Percentiles rank a stretch among this genome's conserved stretches.
Evolutionary conservation across 169 alveolate species (phyloP).

Genomic region (Besnoitia besnoiti): DNA sequence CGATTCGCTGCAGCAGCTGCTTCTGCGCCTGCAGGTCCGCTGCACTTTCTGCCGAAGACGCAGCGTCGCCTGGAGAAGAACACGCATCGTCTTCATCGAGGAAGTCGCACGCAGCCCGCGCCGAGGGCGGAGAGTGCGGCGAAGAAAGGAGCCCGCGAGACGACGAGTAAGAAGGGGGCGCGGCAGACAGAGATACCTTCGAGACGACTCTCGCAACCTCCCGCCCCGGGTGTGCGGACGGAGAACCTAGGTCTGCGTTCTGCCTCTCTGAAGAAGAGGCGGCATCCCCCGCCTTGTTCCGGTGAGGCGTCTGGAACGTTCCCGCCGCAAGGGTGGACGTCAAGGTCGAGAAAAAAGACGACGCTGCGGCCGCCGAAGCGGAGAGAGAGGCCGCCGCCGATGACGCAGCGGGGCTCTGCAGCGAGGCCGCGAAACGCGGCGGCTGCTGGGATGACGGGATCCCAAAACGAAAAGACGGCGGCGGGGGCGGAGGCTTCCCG

Average conservation of each 20-base stretch:
- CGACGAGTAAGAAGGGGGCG: too few species aligned
- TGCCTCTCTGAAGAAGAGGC: not conserved
- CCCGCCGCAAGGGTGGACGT: slow-evolving; percentile 24
- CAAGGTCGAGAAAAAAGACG: slow-evolving; percentile 21
- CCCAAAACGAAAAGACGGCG: not conserved
- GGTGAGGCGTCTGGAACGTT: not conserved
- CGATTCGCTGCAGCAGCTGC: not conserved
- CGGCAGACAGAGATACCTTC: too few species aligned
- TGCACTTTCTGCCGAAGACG: not conserved
- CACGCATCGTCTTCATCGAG: not conserved
- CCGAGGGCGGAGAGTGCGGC: too few species aligned
- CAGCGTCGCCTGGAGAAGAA: not conserved
- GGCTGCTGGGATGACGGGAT: not conserved
- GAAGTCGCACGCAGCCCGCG: not conserved
- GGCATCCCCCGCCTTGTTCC: not conserved
- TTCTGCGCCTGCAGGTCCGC: not conserved
- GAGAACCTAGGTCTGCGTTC: too few species aligned
- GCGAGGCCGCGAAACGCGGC: not conserved
- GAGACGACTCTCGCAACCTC: too few species aligned
- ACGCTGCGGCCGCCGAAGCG: slow-evolving; percentile 35
- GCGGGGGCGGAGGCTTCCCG: too few species aligned
- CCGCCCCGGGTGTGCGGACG: too few species aligned
- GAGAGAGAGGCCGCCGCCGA: slow-evolving; percentile 38
- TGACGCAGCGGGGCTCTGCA: slow-evolving; percentile 1
- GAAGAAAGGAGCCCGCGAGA: too few species aligned